Evolutionary conservation across 1,284 basidiomycete genomes (phyloP), one percentile per base, ranked within the genome.

Genomic region (Papiliotrema fonsecae): DNA sequence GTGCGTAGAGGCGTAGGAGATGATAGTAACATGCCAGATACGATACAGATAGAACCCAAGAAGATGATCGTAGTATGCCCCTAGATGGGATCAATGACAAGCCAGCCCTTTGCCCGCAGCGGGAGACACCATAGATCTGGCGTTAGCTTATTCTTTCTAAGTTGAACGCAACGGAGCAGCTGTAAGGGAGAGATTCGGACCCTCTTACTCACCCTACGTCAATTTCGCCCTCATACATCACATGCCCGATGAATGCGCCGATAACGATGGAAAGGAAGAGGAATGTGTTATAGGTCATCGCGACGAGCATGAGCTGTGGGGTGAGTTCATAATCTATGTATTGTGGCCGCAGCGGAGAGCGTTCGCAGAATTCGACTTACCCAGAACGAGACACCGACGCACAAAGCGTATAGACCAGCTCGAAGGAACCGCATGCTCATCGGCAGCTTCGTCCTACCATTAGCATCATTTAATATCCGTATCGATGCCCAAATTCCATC

Each of bases 281-380:
- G 51, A 62, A 75, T 14, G 67, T 67, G 49, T 73, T 72, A 61
- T 72, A 76, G 4, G 73, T 73, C 75, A 76, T 76, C 9, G 74
- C 70, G 26, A 74, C 75, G 34, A 76, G 62, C 75, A 76, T 76
- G 52, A 76, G 64, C 71, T 73, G 16, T n/a, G n/a, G n/a, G n/a
- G n/a, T n/a, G n/a, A n/a, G n/a, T n/a, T n/a, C 14, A 27, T 26
- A 5, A 41, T 28, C 37, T 18, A 18, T 21, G 30, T 3, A 19
- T 42, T 25, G 18, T 27, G 37, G 11, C 13, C 31, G 2, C 11
- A 52, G 16, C 26, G 32, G 30, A n/a, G 18, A 21, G 32, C 41
- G 7, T 4, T 38, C 39, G 30, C 18, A 25, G 11, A 18, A 5
- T 28, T 10, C 6, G 35, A 64, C 72, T 51, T 50, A 72, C 72